Base-by-base conservation (phyloP, 164 flowering plant species). In the Kingdonia uniflora region DNA sequence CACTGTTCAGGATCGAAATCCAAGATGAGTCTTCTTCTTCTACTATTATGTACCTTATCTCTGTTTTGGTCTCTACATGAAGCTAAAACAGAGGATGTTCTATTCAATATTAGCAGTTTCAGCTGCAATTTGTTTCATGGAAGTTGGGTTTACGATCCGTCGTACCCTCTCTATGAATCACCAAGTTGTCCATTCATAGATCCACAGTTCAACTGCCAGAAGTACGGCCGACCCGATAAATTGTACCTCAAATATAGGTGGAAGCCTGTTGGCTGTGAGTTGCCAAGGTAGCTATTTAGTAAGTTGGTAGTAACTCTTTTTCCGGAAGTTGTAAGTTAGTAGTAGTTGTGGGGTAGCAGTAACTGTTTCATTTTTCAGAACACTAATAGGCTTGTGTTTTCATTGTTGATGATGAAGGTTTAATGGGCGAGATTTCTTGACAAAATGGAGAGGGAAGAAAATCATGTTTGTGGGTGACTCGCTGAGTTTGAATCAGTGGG, bases 181-280 rank as follows among this genome's bases (percentile, higher is more conserved):
- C 66, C 80, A 14, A 63, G 40, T 20, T 90, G 97, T 53, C 88
- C 97, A 59, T 84, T 84, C 75, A 63, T 86, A 41, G 87, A 87
- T 61, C 74, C 77, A 2, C 70, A 84, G 54, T 90, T 90, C 62
- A 66, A 82, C 60, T 87, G 97, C 67, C 71, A 64, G 15, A 84
- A 78, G 62, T 77, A 76, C 51, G 85, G 85, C 37, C 65, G 97
- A 19, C 87, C 88, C 2, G 95, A 90, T 66, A 65, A 51, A 6
- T 13, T 15, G 14, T 90, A 80, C 70, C 85, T 78, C 64, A 79
- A 84, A 59, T 90, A 79, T 45, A 68, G 81, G 45, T 90, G 97
- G 97, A 78, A 80, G 54, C 97, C 97, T 2, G 64, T 46, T 50
- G 68, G 66, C 0, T 90, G 97, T 46, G 59, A 72, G 51, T 37